phyloP scores from a whole-genome alignment of 352 stramenopile species.

The Phytophthora boehmeriae region DNA sequence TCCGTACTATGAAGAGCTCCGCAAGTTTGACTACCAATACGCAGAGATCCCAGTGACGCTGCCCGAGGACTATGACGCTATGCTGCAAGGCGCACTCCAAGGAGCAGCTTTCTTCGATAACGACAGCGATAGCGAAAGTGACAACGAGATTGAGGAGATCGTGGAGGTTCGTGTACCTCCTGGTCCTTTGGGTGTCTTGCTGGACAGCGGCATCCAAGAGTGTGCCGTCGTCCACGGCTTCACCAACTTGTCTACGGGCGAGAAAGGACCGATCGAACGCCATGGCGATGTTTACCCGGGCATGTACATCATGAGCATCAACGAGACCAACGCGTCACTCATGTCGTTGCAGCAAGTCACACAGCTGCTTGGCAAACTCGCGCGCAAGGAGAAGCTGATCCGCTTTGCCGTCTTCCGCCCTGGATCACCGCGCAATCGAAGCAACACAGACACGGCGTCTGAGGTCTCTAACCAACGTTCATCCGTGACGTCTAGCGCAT shows the following conservation, averaged over 20 bases:
- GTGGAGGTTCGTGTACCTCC: constrained; percentile 77
- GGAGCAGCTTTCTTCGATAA: constrained; percentile 85
- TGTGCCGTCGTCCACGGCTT: constrained; percentile 87
- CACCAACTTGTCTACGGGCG: constrained; percentile 61
- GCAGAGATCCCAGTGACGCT: constrained; percentile 59
- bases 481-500: constrained; percentile 41
- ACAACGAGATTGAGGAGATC: constrained; percentile 80
- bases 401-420: constrained; percentile 78
- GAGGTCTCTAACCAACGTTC: constrained; percentile 50
- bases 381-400: constrained; percentile 81
- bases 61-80: constrained; percentile 54
- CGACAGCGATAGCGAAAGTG: constrained; percentile 77
- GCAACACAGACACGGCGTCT: constrained; percentile 45
- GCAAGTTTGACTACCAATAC: constrained; percentile 75
- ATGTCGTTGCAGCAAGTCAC: constrained; percentile 82
- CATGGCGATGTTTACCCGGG: constrained; percentile 69
- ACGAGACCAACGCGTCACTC: constrained; percentile 82
- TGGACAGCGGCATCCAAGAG: constrained; percentile 80
- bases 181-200: constrained; percentile 71
- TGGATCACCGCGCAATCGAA: constrained; percentile 49
- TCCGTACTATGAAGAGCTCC: constrained; percentile 73
- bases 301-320: constrained; percentile 90
- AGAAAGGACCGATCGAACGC: constrained; percentile 66
- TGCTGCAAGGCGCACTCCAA: constrained; percentile 75
- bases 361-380: constrained; percentile 72